Conservation (phyloP, 768 basidiomycete species). For the Kwoniella botswanensis region DNA sequence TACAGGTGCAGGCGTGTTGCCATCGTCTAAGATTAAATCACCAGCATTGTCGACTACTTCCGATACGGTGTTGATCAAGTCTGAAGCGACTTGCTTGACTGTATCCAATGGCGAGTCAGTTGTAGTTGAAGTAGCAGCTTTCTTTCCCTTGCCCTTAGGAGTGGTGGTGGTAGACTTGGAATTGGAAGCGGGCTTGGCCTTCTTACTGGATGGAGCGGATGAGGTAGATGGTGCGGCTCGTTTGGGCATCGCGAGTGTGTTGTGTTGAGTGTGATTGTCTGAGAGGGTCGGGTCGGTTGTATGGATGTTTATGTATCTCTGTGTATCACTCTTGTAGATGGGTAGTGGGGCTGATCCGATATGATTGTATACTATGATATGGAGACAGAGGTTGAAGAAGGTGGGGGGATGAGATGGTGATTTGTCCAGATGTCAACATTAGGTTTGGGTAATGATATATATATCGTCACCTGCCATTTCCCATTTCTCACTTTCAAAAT, state of each 20-base stretch:
- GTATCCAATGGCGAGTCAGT: slow-evolving; percentile 26
- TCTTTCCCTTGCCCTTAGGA: slow-evolving; percentile 37
- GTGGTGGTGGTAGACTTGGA: slow-evolving; percentile 22
- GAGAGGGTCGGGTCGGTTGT: not conserved
- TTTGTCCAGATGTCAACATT: not conserved
- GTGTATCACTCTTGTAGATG: too few relatives aligned
- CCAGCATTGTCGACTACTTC: slow-evolving; percentile 41
- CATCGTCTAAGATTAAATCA: slow-evolving; percentile 40
- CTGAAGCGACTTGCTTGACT: slow-evolving; percentile 36
- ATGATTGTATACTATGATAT: too few relatives aligned
- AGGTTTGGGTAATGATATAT: not conserved
- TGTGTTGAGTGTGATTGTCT: not conserved
- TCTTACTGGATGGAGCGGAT: slow-evolving; percentile 31
- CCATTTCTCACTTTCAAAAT: not conserved
- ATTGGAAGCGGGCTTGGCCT: slow-evolving; percentile 33
- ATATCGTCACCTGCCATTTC: slow-evolving; percentile 11
- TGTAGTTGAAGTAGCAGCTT: slow-evolving; percentile 26
- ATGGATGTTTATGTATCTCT: not conserved
- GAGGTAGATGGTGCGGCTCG: slow-evolving; percentile 24
- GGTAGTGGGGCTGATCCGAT: too few relatives aligned
- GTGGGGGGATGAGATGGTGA: not conserved
- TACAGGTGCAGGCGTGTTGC: slow-evolving; percentile 33
- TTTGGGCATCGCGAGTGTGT: slow-evolving; percentile 17
- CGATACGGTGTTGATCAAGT: slow-evolving; percentile 25
- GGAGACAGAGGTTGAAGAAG: too few relatives aligned